phyloP scores from a whole-genome alignment of 23 red algal species.

The Cyanidioschyzon merolae region DNA sequence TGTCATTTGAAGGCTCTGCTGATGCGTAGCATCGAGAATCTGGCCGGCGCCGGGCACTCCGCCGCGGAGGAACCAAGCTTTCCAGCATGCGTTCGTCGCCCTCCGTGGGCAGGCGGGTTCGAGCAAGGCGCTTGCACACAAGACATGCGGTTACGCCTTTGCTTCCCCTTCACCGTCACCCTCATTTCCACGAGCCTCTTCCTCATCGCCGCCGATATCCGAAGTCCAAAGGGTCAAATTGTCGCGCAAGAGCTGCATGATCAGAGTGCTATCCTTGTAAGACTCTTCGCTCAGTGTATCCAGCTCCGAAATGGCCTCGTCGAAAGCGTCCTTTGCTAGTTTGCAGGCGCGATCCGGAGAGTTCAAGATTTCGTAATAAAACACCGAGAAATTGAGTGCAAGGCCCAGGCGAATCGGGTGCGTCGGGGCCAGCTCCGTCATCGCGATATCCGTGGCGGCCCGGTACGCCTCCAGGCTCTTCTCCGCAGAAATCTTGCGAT shows the following conservation, averaged over 20 bases:
- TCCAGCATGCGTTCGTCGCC: not conserved
- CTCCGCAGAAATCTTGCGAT: conserved; percentile 70
- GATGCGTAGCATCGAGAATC: not conserved
- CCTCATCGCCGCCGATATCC: conserved; percentile 31
- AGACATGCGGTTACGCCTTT: not conserved
- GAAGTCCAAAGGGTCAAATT: conserved; percentile 98
- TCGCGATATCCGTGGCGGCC: conserved; percentile 71
- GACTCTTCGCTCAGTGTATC: conserved; percentile 86
- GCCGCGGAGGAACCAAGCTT: not conserved
- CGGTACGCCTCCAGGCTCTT: conserved; percentile 84
- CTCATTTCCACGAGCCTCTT: conserved; percentile 17
- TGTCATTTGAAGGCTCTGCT: not conserved
- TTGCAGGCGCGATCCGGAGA: conserved; percentile 76
- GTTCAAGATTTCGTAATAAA: conserved; percentile 99
- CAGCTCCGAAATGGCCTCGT: conserved; percentile 95
- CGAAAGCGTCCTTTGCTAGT: conserved; percentile 97
- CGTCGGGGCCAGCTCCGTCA: conserved; percentile 86
- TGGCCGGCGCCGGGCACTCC: not conserved
- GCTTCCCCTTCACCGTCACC: conserved; percentile 16
- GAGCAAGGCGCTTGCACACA: not conserved
- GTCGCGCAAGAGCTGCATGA: conserved; percentile 99
- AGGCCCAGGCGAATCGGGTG: conserved; percentile 96
- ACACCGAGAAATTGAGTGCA: conserved; percentile 99
- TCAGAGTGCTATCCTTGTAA: conserved; percentile 97
- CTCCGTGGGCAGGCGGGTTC: not conserved